These are phyloP conservation scores for Austroboletus niveus DNA, from an alignment of 1,284 basidiomycete species.

Conservation along the genomic window DNA sequence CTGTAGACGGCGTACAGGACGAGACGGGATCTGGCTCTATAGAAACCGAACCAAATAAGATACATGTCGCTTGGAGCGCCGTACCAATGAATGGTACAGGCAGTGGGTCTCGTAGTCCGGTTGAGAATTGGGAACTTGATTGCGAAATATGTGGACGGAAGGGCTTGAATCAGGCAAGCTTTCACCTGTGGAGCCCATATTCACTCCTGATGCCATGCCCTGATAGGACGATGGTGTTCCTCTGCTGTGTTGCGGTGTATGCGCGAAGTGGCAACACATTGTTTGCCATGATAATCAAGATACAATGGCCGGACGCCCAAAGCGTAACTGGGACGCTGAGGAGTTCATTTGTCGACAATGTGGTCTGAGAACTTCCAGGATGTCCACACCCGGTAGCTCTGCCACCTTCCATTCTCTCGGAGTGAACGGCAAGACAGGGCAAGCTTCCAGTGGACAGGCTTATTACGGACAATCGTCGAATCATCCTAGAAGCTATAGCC, in stretches of 20 bases:
- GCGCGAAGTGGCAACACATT: constrained; percentile 83
- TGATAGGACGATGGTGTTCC: constrained; percentile 70
- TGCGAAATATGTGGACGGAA: constrained; percentile 77
- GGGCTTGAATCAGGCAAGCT: constrained; percentile 66
- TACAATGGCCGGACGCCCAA: constrained; percentile 50
- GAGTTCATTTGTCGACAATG: constrained; percentile 64
- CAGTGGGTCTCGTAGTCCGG: constrained; percentile 47
- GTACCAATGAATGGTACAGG: constrained; percentile 30
- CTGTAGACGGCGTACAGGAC: constrained; percentile 2
- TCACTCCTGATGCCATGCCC: constrained; percentile 6
- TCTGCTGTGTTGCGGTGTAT: constrained; percentile 77
- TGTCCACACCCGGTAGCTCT: constrained; percentile 7
- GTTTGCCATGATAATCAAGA: constrained; percentile 72
- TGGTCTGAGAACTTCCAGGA: constrained; percentile 21
- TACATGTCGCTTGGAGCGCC: background rate
- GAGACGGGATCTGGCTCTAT: background rate
- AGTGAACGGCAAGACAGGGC: constrained; percentile 8
- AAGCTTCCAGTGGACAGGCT: constrained; percentile 11
- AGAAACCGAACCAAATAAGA: constrained; percentile 4
- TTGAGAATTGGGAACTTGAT: constrained; percentile 77
- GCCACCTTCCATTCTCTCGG: constrained; percentile 10
- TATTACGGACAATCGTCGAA: constrained; percentile 13
- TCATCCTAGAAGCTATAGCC: constrained; percentile 17
- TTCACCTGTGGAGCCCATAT: constrained; percentile 1
- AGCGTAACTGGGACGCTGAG: constrained; percentile 69